phyloP scores from a whole-genome alignment of 179 eudicot species.

The Monotropa hypopitys region DNA sequence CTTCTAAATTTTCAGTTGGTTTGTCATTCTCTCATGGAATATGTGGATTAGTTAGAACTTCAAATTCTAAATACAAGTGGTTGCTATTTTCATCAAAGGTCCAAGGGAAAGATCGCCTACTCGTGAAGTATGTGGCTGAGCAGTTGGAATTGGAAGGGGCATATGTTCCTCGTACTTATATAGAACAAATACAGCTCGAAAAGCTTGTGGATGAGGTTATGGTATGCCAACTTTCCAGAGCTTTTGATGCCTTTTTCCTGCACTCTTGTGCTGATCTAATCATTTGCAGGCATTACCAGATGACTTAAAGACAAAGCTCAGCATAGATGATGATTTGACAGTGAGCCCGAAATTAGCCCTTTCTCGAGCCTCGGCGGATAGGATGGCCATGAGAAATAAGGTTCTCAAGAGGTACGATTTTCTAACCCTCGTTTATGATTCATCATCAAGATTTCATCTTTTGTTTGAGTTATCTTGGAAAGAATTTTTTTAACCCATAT shows the following conservation, averaged over 20 bases:
- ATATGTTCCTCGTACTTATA: conserved; percentile 74
- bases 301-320: conserved; percentile 74
- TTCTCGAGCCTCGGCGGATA: conserved; percentile 57
- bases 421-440: not conserved
- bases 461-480: not conserved
- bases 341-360: conserved; percentile 70
- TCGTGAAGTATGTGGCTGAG: conserved; percentile 55
- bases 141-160: conserved; percentile 81
- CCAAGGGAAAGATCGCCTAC: conserved; percentile 72
- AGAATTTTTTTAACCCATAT: not conserved
- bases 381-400: conserved; percentile 40
- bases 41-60: not conserved
- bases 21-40: not conserved
- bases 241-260: conserved; percentile 5
- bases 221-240: conserved; percentile 29
- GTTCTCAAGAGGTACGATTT: conserved; percentile 35
- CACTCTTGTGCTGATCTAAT: conserved; percentile 8
- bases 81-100: conserved; percentile 19
- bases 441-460: not conserved
- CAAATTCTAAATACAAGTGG: not conserved
- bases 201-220: conserved; percentile 79
- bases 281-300: conserved; percentile 59
- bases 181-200: conserved; percentile 84
- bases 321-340: conserved; percentile 62
- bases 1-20: not conserved